Base-by-base conservation (phyloP, 352 stramenopile genomes). In the Pilasporangium apinafurcum region DNA sequence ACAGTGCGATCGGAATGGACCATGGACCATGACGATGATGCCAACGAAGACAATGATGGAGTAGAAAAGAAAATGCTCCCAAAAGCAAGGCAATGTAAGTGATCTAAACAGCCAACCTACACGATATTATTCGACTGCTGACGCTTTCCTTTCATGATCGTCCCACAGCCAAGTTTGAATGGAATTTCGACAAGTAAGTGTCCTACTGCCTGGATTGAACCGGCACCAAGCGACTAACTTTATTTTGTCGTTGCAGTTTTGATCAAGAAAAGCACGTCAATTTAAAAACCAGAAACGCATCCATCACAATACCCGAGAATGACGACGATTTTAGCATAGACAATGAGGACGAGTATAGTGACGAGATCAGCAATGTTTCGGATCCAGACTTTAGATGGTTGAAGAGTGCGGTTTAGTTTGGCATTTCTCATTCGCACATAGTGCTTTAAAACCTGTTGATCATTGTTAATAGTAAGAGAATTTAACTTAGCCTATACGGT, bases 361-460 rank as follows among this genome's bases (percentile, higher is more conserved):
- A 37, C 21, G 8, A 18, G n/a, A n/a, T n/a, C n/a, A 82, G 70
- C 40, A 55, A 65, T 9, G 59, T 38, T 8, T 83, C 65, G 0
- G 70, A 91, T 24, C 60, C 62, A 12, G 63, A 74, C 22, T 87
- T 75, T 38, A 52, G 44, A 39, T 88, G 78, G 74, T 60, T 87
- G 25, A 76, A 80, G 44, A 56, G 61, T 25, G 59, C 53, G 8
- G 49, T 80, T 29, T 76, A 30, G 27, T 12, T 8, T 35, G 21
- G 45, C 7, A 10, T 7, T 18, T n/a, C 44, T 37, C 16, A 40
- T 20, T 24, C 17, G 6, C n/a, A n/a, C n/a, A n/a, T n/a, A n/a
- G n/a, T 22, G 24, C 24, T 30, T 16, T 50, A 45, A 29, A 56
- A 16, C 4, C 8, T 17, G 13, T 21, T 10, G 9, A 17, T 36